A percentile compares a stretch with the other conserved stretches of the same genome.
Evolutionary conservation across 1,284 basidiomycete species (phyloP).

Genomic region (Phellopilus nigrolimitatus): DNA sequence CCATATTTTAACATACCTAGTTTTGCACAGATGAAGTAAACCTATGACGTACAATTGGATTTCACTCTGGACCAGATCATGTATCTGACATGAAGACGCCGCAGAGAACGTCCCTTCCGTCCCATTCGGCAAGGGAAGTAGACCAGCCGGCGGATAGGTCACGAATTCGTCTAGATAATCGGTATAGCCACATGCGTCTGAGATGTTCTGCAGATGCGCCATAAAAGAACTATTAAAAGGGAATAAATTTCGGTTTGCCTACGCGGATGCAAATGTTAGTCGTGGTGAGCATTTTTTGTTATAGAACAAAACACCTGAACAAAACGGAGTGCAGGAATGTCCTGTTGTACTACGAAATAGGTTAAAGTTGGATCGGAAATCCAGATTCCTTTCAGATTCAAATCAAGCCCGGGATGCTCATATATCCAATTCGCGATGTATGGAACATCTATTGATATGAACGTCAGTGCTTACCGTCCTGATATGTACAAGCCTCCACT

Average conservation of each 20-base stretch:
- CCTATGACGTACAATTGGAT: conserved; percentile 38
- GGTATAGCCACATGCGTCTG: conserved; percentile 37
- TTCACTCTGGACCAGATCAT: conserved; percentile 32
- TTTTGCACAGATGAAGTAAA: neutral
- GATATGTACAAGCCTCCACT: too few relatives aligned
- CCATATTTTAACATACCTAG: neutral
- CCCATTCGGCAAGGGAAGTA: conserved; percentile 42
- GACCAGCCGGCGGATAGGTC: conserved; percentile 39
- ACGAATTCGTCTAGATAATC: conserved; percentile 37
- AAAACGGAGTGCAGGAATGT: conserved; percentile 36
- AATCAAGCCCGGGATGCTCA: conserved; percentile 33
- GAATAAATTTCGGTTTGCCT: conserved; percentile 51
- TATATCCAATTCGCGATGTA: conserved; percentile 40
- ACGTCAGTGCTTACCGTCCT: too few relatives aligned
- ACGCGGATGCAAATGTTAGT: neutral
- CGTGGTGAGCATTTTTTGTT: neutral
- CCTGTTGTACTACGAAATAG: conserved; percentile 34
- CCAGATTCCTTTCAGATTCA: conserved; percentile 36
- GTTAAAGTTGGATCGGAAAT: conserved; percentile 36
- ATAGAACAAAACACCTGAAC: conserved; percentile 27
- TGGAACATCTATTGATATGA: conserved; percentile 29
- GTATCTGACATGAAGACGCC: conserved; percentile 39
- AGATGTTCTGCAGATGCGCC: conserved; percentile 32
- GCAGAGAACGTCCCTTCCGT: conserved; percentile 31
- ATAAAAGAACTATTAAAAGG: conserved; percentile 35